Evolutionary conservation across 805 yeast species (phyloP), one percentile per base, ranked within the genome.

Genomic region (Jamesozyma lodderae): DNA sequence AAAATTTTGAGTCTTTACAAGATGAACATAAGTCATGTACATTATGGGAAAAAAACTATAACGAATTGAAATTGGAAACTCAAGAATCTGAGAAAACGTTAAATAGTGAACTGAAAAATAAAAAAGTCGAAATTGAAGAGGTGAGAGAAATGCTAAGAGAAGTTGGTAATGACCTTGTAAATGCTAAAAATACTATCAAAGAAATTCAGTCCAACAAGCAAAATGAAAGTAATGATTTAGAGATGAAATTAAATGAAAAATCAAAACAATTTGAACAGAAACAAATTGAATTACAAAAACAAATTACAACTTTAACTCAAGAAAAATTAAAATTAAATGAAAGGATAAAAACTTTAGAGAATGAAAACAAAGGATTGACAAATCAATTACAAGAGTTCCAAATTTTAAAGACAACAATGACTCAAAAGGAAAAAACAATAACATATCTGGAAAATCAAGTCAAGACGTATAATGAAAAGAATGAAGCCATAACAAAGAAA

Each of bases 131-230:
- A 51, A 62, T 86, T 14, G 86, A 77, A 33, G 70, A 67, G 37
- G 66, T 82, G 36, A 73, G 78, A 50, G 96, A 86, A 41, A 83
- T 81, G 84, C 57, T 88, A 38, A 71, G 71, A 45, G 77, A 73
- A 40, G 69, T 87, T 20, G 96, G 96, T 1, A 74, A 82, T 50
- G 94, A 85, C 35, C 65, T 87, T 6, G 94, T 87, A 1, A 70
- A 73, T 4, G 75, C 86, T 0, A 75, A 72, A 45, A 85, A 81
- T 33, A 62, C 73, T 38, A 36, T 78, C 16, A 79, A 80, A 47
- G 55, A 46, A 18, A 18, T 41, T 14, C 13, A 29, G 4, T 5
- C n/a, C 4, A 26, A 11, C 6, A 14, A 18, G 13, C n/a, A n/a
- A n/a, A 26, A 10, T 11, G n/a, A 13, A 3, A 14, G 32, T 25